phyloP scores from a whole-genome alignment of 768 basidiomycete genomes.

The Trametes villosa region DNA sequence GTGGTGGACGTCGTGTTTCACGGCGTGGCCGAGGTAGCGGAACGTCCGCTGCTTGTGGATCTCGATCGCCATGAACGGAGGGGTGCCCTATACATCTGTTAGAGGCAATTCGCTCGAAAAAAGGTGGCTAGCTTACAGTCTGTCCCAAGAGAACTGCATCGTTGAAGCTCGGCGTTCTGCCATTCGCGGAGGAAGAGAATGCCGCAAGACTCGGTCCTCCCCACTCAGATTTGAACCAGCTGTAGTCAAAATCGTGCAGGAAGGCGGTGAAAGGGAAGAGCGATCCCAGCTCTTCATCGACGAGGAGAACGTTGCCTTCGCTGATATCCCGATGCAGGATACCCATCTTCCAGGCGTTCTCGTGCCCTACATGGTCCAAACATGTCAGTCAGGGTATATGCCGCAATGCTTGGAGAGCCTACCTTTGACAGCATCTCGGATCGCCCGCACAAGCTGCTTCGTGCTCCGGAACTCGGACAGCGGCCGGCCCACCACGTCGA shows the following conservation, averaged over 20 bases:
- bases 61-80: background rate
- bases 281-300: background rate
- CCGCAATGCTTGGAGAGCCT: background rate
- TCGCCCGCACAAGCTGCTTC: background rate
- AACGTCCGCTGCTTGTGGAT: background rate
- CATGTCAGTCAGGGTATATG: too few species aligned
- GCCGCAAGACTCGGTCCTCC: background rate
- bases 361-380: conserved; percentile 5
- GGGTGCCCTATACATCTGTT: background rate
- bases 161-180: background rate
- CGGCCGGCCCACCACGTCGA: conserved; percentile 3
- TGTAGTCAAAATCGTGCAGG: conserved; percentile 23
- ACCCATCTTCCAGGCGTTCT: background rate
- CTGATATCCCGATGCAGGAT: conserved; percentile 24
- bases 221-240: background rate
- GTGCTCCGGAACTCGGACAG: conserved; percentile 1
- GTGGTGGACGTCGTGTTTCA: background rate
- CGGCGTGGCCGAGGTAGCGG: background rate
- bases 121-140: background rate
- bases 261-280: background rate
- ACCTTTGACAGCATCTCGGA: conserved; percentile 9
- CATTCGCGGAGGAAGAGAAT: too few species aligned
- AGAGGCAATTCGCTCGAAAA: background rate
- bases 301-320: conserved; percentile 21
- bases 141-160: background rate